Evolutionary conservation across 2,329 filamentous ascomycete species (phyloP).

Genomic region (Bipolaris oryzae): DNA sequence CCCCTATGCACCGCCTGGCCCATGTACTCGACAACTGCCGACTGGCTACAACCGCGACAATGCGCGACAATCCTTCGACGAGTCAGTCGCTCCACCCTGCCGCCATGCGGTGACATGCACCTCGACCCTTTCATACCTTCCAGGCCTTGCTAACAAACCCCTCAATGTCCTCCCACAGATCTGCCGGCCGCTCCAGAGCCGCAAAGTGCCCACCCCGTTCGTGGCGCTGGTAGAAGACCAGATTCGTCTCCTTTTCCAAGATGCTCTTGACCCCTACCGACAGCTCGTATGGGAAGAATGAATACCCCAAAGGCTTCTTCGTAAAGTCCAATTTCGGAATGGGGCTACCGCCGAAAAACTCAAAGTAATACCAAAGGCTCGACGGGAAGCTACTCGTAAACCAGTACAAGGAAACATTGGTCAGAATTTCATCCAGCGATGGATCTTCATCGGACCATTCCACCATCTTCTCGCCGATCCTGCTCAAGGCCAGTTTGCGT

Average conservation of each 20-base stretch:
- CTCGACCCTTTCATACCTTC: constrained; percentile 32
- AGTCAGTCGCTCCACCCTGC: not conserved
- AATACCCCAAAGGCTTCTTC: constrained; percentile 53
- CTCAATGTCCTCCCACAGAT: constrained; percentile 54
- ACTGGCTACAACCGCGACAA: constrained; percentile 5
- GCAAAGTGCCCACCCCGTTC: constrained; percentile 62
- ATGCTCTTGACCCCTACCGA: constrained; percentile 47
- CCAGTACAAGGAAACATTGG: constrained; percentile 62
- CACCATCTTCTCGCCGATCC: constrained; percentile 63
- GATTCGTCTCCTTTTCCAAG: constrained; percentile 46
- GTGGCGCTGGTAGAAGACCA: constrained; percentile 50
- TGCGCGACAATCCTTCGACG: not conserved
- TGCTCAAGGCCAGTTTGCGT: constrained; percentile 7
- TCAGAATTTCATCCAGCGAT: constrained; percentile 55
- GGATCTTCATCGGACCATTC: constrained; percentile 59
- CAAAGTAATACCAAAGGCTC: constrained; percentile 59
- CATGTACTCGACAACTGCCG: not conserved
- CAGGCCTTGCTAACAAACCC: constrained; percentile 51
- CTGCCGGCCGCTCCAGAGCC: constrained; percentile 53
- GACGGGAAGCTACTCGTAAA: constrained; percentile 55
- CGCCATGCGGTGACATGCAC: not conserved
- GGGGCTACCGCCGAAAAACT: constrained; percentile 21
- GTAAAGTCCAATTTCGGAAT: not conserved
- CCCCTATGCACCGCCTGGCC: not conserved
- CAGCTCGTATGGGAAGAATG: constrained; percentile 54